Conservation (phyloP, 2,329 filamentous ascomycete species). For the Beauveria rudraprayagi region DNA sequence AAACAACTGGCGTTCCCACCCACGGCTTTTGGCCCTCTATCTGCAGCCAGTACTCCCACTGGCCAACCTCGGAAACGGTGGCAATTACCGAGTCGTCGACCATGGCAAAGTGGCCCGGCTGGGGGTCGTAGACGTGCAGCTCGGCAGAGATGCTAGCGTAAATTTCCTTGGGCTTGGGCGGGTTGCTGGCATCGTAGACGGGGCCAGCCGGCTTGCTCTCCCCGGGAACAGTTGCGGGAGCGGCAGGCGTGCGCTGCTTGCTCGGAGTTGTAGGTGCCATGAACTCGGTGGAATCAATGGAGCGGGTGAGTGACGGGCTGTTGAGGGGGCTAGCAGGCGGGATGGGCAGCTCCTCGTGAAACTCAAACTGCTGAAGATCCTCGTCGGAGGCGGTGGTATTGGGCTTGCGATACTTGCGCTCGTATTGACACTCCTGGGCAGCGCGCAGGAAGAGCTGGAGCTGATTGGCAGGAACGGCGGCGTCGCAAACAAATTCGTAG, state of each 20-base stretch:
- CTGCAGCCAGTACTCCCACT: conserved; percentile 95
- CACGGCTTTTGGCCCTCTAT: conserved; percentile 70
- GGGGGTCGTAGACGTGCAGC: conserved; percentile 88
- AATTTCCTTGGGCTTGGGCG: conserved; percentile 63
- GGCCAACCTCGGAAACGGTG: conserved; percentile 75
- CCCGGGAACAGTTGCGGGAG: conserved; percentile 20
- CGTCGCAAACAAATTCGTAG: conserved; percentile 96
- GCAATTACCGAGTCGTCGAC: conserved; percentile 70
- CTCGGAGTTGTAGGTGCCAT: conserved; percentile 39
- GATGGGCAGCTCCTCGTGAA: conserved; percentile 56
- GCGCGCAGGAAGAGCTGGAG: conserved; percentile 74
- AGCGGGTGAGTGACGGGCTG: conserved; percentile 46
- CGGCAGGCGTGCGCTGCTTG: conserved; percentile 38
- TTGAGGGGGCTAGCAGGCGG: conserved; percentile 56
- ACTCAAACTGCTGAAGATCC: conserved; percentile 77
- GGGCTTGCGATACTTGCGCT: conserved; percentile 81
- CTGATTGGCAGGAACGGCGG: conserved; percentile 58
- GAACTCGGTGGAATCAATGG: conserved; percentile 49
- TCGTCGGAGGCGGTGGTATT: conserved; percentile 72
- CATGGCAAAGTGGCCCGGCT: conserved; percentile 73
- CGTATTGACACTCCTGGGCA: conserved; percentile 92
- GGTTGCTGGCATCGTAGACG: conserved; percentile 20
- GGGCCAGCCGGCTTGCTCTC: conserved; percentile 24
- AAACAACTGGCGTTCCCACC: conserved; percentile 76
- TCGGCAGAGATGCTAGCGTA: conserved; percentile 71